These are phyloP conservation scores for Zygotorulaspora danielsina DNA, from an alignment of 805 yeast species.

Conservation along the genomic window DNA sequence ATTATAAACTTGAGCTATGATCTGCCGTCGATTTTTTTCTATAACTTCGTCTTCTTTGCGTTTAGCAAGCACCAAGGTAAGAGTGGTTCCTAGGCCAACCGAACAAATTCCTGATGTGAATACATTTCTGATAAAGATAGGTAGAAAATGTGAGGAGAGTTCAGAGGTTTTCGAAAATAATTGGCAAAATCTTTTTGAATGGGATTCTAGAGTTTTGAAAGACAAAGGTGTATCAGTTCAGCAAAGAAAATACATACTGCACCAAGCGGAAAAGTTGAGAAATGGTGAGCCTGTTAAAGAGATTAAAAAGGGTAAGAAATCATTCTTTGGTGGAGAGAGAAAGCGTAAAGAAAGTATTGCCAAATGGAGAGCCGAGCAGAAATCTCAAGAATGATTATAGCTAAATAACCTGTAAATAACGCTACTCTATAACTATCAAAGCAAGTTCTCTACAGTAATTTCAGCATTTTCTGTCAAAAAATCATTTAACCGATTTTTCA, in stretches of 20 bases:
- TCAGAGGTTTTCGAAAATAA: slow-evolving; percentile 63
- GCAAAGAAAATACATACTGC: slow-evolving; percentile 66
- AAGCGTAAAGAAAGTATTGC: slow-evolving; percentile 65
- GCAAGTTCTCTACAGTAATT: slow-evolving; percentile 5
- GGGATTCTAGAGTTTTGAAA: slow-evolving; percentile 56
- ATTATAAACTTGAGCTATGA: too few species aligned
- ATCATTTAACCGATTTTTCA: slow-evolving; percentile 39
- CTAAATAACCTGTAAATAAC: slow-evolving; percentile 1
- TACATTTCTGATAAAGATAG: slow-evolving; percentile 71
- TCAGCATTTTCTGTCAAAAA: slow-evolving; percentile 16
- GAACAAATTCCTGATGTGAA: slow-evolving; percentile 59
- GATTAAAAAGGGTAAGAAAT: slow-evolving; percentile 64
- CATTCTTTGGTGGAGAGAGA: slow-evolving; percentile 81
- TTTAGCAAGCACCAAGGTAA: slow-evolving; percentile 10
- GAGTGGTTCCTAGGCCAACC: slow-evolving; percentile 47
- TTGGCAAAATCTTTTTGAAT: slow-evolving; percentile 63
- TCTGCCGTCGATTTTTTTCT: slow-evolving; percentile 15
- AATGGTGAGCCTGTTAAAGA: slow-evolving; percentile 53
- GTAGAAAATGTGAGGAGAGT: slow-evolving; percentile 67
- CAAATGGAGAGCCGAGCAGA: slow-evolving; percentile 51
- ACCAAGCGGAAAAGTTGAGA: slow-evolving; percentile 66
- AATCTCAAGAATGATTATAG: slow-evolving; percentile 21
- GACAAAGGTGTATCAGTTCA: slow-evolving; percentile 71
- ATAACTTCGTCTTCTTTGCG: slow-evolving; percentile 10
- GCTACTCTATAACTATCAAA: slow-evolving; percentile 1